Evolutionary conservation across 2,329 filamentous ascomycete genomes (phyloP), one percentile per base, ranked within the genome.

Genomic region (Hirsutella minnesotensis): DNA sequence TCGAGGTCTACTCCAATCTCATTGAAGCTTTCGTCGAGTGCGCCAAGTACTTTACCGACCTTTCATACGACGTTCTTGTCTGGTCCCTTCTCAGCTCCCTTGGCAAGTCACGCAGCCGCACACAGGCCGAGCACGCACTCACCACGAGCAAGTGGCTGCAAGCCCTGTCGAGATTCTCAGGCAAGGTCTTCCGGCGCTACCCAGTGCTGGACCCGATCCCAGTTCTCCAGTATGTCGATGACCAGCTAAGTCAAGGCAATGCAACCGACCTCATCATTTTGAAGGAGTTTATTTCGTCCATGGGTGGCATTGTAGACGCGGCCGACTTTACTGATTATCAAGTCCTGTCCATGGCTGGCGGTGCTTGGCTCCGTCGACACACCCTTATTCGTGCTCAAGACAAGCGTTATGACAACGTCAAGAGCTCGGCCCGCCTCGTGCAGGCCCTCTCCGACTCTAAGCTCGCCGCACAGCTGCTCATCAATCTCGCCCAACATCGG

Each of bases 1-100:
- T 95, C 46, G 89, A 98, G 61, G 82, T 84, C 0, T 98, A 98
- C 59, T 85, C 84, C 57, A 98, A 96, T 57, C 74, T 98, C 47
- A 95, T 95, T 44, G 86, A 95, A 47, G 86, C 87, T 5, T 86
- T 98, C 47, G 89, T 96, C 13, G 88, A 95, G 58, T 95, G 89
- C 56, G 88, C 86, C 33, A 83, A 86, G 53, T 95, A 95, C 59
- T 95, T 96, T 53, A 95, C 90, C 1, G 81, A 86, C 43, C 68
- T 98, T 31, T 90, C 86, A 0, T 95, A 95, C 58, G 92, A 98
- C 60, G 86, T 95, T 27, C 70, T 98, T 37, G 85, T 87, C 3
- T 98, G 90, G 88, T 86, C 87, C 18, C 69, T 98, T 37, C 78
- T 98, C 63, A 94, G 80, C 55, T 79, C 79, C 2, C 65, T 83